Conservation (phyloP, 2,329 filamentous ascomycete species). For the Teratosphaeria pseudoeucalypti region DNA sequence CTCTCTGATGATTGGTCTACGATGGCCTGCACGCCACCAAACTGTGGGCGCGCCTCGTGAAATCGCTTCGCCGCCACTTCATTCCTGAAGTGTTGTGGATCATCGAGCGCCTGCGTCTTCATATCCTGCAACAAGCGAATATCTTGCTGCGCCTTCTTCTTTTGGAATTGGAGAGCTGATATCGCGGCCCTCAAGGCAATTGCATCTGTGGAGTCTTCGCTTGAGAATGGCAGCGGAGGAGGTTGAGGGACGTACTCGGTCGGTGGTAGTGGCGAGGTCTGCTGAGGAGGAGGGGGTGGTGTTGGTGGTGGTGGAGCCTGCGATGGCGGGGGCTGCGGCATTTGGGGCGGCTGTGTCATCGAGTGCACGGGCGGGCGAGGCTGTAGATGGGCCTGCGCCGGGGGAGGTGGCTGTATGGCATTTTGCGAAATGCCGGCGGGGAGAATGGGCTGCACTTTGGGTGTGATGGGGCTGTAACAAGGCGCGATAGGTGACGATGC, state of each 20-base stretch:
- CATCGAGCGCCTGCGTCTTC: constrained; percentile 58
- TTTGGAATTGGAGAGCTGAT: constrained; percentile 77
- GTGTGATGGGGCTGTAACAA: constrained; percentile 25
- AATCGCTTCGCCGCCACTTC: constrained; percentile 54
- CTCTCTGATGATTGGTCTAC: constrained; percentile 24
- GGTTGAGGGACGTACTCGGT: constrained; percentile 33
- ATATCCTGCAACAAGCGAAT: constrained; percentile 58
- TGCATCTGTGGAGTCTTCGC: constrained; percentile 64
- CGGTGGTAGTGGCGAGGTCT: constrained; percentile 9
- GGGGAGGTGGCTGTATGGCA: not conserved
- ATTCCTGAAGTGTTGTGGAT: constrained; percentile 61
- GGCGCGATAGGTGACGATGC: constrained; percentile 11
- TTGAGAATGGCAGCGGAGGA: constrained; percentile 35
- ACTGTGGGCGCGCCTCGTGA: constrained; percentile 21
- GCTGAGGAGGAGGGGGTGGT: not conserved
- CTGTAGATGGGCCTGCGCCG: not conserved
- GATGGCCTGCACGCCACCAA: constrained; percentile 25
- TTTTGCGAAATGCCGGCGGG: constrained; percentile 8
- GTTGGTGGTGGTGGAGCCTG: not conserved
- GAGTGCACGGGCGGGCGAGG: not conserved
- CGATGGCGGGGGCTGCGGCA: not conserved
- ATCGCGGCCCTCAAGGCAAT: constrained; percentile 80
- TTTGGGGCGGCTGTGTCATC: not conserved
- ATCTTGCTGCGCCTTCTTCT: constrained; percentile 64
- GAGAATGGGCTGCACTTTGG: constrained; percentile 22